phyloP scores from a whole-genome alignment of 257 asterid genomes.

The Solanum gracilifrons region DNA sequence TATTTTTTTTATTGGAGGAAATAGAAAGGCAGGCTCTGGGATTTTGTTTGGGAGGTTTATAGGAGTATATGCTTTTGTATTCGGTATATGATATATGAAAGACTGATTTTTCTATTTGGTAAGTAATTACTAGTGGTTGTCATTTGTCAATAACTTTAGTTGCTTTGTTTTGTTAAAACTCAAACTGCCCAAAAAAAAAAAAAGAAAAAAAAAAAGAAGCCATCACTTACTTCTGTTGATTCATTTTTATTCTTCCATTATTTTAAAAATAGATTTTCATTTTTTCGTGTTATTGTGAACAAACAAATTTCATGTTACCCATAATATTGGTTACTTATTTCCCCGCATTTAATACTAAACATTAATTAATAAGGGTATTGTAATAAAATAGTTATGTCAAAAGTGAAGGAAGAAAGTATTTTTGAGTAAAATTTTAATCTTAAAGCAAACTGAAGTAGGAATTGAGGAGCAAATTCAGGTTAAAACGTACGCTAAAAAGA shows the following conservation, averaged over 20 bases:
- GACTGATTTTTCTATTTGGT: neutral
- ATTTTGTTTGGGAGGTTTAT: conserved; percentile 10
- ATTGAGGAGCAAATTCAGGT: neutral
- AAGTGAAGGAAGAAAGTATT: too few species aligned
- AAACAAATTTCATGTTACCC: too few species aligned
- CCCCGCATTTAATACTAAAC: too few species aligned
- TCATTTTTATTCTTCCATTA: too few species aligned
- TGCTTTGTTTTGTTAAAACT: neutral
- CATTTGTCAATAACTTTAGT: neutral
- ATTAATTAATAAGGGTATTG: too few species aligned
- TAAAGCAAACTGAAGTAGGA: neutral
- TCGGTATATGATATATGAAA: neutral
- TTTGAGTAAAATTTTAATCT: neutral
- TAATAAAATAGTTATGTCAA: too few species aligned
- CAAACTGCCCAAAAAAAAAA: neutral
- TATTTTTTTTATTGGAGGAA: neutral
- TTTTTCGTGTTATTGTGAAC: too few species aligned
- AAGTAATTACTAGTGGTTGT: neutral
- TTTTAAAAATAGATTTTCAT: too few species aligned
- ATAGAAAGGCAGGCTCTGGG: neutral
- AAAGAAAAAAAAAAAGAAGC: too few species aligned
- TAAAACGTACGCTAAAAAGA: neutral
- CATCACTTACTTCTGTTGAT: too few species aligned
- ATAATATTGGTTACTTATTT: too few species aligned
- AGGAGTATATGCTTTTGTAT: neutral